Conservation (phyloP, 768 basidiomycete genomes). For the Psilocybe tampanensis region DNA sequence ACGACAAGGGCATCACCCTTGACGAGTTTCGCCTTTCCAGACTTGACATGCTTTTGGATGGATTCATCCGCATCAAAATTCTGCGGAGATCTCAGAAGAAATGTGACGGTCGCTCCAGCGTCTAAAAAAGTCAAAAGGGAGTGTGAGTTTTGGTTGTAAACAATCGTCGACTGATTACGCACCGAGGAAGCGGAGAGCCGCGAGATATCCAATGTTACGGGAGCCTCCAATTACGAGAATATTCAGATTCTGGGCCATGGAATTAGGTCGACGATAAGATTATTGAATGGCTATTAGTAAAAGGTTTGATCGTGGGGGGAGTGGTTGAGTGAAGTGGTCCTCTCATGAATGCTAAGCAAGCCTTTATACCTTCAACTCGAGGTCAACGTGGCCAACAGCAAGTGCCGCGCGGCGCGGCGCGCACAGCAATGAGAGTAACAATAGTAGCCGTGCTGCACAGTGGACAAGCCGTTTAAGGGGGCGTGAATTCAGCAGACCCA, state of each 20-base stretch:
- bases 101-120: constrained; percentile 59
- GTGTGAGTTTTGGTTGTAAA: background rate
- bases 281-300: too few species aligned
- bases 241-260: constrained; percentile 19
- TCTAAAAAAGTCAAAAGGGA: constrained; percentile 31
- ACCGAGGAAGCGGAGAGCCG: constrained; percentile 41
- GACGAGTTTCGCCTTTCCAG: constrained; percentile 53
- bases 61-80: constrained; percentile 52
- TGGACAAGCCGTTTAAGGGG: too few species aligned
- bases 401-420: too few species aligned
- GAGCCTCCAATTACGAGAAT: constrained; percentile 51
- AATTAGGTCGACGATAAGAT: too few species aligned
- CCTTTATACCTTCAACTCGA: too few species aligned
- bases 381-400: too few species aligned
- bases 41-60: constrained; percentile 48
- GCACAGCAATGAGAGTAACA: too few species aligned
- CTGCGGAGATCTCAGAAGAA: constrained; percentile 51
- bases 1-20: constrained; percentile 59
- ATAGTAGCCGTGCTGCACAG: too few species aligned
- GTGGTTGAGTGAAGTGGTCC: too few species aligned
- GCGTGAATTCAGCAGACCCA: too few species aligned
- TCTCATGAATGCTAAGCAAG: too few species aligned
- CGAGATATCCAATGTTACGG: constrained; percentile 51
- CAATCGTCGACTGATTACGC: background rate
- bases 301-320: too few species aligned